Conservation (phyloP, 345 rosid species). For the Eucalyptus tenuipes region DNA sequence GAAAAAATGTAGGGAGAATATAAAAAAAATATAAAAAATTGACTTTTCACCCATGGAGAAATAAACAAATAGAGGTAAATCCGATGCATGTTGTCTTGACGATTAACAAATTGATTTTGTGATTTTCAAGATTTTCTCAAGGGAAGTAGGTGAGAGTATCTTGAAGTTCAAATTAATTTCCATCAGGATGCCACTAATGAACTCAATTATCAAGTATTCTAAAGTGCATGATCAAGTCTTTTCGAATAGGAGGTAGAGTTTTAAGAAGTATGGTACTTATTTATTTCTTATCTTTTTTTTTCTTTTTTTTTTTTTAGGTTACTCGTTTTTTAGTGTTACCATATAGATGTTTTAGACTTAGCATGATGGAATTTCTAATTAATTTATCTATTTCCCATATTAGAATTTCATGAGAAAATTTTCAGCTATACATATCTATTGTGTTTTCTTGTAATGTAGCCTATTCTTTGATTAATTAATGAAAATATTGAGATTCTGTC, state of each 20-base stretch:
- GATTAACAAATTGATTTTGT: not conserved
- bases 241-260: not conserved
- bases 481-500: not conserved
- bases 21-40: not conserved
- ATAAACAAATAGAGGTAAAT: not conserved
- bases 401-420: not conserved
- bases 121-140: not conserved
- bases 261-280: too few relatives aligned
- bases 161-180: not conserved
- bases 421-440: not conserved
- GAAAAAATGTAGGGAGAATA: not conserved
- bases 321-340: not conserved
- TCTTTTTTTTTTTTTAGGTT: not conserved
- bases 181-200: not conserved
- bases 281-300: not conserved
- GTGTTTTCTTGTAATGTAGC: too few relatives aligned
- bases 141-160: too few relatives aligned
- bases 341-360: not conserved
- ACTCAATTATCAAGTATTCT: not conserved
- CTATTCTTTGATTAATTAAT: not conserved
- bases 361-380: not conserved
- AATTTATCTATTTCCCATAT: not conserved
- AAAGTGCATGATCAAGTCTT: not conserved
- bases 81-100: not conserved
- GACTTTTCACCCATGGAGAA: not conserved